Conservation (phyloP, 805 yeast species). For the Torulaspora maleeae region DNA sequence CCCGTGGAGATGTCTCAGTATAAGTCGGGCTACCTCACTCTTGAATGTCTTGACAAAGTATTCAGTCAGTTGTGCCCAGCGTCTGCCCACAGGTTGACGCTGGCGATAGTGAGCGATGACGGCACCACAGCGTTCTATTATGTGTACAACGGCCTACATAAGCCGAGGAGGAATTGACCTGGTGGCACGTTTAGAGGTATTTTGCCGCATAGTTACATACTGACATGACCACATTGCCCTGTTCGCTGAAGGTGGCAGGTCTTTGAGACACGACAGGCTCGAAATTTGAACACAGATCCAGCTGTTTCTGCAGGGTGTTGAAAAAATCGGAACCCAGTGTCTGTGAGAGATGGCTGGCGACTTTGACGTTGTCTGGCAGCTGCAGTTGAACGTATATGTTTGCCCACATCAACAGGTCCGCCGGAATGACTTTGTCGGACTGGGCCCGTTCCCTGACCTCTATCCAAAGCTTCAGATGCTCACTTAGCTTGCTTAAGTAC, state of each 20-base stretch:
- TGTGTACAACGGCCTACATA: conserved; percentile 59
- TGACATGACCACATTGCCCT: conserved; percentile 30
- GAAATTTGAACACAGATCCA: conserved; percentile 7
- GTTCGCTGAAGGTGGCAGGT: conserved; percentile 27
- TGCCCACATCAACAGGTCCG: conserved; percentile 27
- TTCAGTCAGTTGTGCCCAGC: conserved; percentile 20
- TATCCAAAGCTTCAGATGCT: conserved; percentile 21
- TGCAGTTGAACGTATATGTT: conserved; percentile 24
- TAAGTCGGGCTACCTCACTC: conserved; percentile 19
- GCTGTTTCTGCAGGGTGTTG: conserved; percentile 5
- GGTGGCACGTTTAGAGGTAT: conserved; percentile 1
- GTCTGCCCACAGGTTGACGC: conserved; percentile 40
- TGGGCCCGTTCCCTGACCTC: conserved; percentile 15
- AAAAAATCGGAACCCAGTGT: conserved; percentile 15
- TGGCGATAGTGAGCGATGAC: conserved; percentile 58
- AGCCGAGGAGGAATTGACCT: conserved; percentile 52
- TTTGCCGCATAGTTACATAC: conserved; percentile 15
- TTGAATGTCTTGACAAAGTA: conserved; percentile 23
- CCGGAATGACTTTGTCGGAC: conserved; percentile 13
- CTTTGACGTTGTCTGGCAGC: conserved; percentile 24
- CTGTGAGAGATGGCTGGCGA: conserved; percentile 15
- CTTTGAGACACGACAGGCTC: conserved; percentile 11
- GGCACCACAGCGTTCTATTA: conserved; percentile 69
- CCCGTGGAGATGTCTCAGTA: conserved; percentile 33
- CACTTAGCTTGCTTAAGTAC: conserved; percentile 18